Conservation (phyloP, 2,329 filamentous ascomycete species). For the Huntiella decipiens region DNA sequence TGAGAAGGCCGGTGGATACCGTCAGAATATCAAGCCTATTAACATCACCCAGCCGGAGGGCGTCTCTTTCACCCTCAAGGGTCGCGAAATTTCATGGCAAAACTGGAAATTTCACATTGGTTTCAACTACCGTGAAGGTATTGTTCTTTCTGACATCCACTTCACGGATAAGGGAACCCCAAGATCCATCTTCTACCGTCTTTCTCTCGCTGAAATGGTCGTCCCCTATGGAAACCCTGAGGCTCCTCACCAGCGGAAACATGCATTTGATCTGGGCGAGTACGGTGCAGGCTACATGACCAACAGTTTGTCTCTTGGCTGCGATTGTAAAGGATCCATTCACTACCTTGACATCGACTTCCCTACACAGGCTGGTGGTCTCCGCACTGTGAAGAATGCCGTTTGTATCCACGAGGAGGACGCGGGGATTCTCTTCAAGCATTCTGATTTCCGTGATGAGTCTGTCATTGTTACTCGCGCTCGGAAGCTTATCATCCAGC, state of each 20-base stretch:
- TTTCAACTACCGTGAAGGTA: conserved; percentile 87
- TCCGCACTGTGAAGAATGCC: conserved; percentile 74
- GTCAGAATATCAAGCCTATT: conserved; percentile 66
- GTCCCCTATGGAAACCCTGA: conserved; percentile 75
- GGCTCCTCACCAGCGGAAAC: conserved; percentile 61
- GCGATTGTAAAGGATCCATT: conserved; percentile 78
- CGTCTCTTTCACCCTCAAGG: conserved; percentile 64
- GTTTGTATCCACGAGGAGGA: conserved; percentile 95
- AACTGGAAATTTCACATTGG: conserved; percentile 88
- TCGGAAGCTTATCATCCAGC: conserved; percentile 69
- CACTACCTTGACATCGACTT: conserved; percentile 83
- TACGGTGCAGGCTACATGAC: conserved; percentile 73
- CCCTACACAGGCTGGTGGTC: conserved; percentile 55
- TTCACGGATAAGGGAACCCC: conserved; percentile 68
- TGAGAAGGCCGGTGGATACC: conserved; percentile 54
- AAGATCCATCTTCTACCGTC: conserved; percentile 68
- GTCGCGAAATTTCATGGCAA: conserved; percentile 65
- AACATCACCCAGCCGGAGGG: conserved; percentile 78
- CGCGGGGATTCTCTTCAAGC: conserved; percentile 79
- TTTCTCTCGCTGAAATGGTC: conserved; percentile 86
- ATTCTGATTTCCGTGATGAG: conserved; percentile 82
- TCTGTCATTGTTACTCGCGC: conserved; percentile 72
- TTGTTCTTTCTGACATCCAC: conserved; percentile 76
- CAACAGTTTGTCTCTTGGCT: conserved; percentile 56
- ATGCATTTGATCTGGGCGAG: conserved; percentile 65